Evolutionary conservation across 2,329 filamentous ascomycete species (phyloP), one percentile per base, ranked within the genome.

Genomic region (Dothideomycetidae sp.): DNA sequence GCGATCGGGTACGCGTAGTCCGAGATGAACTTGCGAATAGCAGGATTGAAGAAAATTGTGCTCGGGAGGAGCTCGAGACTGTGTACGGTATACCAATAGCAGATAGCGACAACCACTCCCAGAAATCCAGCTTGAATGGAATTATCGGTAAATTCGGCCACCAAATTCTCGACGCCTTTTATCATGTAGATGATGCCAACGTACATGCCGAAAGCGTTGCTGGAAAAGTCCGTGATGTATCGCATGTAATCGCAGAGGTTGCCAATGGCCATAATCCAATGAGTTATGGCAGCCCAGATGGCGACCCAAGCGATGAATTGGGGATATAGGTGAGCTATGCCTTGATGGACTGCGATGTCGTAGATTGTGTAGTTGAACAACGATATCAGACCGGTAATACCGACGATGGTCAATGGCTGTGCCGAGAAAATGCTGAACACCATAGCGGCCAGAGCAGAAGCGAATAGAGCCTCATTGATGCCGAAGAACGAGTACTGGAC

Each of bases 301-400:
- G 61, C 64, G 0, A 67, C 63, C 69, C 69, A 73, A 3, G 61
- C 62, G 51, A 72, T 69, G 47, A 73, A 70, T 33, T 63, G 59
- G 1, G 67, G 62, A 48, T 72, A 73, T 4, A 71, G 54, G 1
- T 54, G 46, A 3, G 54, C 46, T 2, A 63, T 59, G 29, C 70
- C 66, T 42, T 71, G 63, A 7, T 55, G 55, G 16, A 52, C 52
- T 31, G 71, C 59, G 37, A 73, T 73, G 41, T 73, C 67, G 52
- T 69, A 73, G 43, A 71, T 71, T 15, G 70, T 74, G 46, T 70
- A 73, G 48, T 73, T 72, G 58, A 74, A 73, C 26, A 58, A 39
- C 5, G 62, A 64, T 26, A 70, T 69, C 16, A 68, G 50, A 42
- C 70, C 70, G 3, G 68, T 72, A 26, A 73, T 66, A 4, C 70